phyloP scores from a whole-genome alignment of 306 rosid genomes.

The Acacia acuminata region DNA sequence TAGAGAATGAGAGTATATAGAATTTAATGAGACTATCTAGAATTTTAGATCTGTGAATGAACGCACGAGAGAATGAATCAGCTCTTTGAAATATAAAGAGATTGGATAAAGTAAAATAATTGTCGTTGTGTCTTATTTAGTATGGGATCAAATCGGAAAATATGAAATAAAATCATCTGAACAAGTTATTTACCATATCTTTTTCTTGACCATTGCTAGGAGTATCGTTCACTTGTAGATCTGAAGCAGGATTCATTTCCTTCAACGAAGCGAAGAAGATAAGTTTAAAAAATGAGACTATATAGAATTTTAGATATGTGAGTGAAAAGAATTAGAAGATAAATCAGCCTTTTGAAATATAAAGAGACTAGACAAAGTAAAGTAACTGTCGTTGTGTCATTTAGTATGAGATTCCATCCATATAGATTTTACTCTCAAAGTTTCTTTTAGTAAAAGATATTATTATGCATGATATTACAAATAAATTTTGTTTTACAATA shows the following conservation, averaged over 20 bases:
- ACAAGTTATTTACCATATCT: neutral
- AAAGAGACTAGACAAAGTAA: neutral
- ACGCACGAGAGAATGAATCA: too few species aligned
- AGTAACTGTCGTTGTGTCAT: neutral
- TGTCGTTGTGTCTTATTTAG: too few species aligned
- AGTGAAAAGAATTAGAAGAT: too few species aligned
- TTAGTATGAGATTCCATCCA: neutral
- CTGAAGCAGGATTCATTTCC: neutral
- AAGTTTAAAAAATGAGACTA: neutral
- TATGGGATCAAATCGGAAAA: too few species aligned
- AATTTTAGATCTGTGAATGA: too few species aligned
- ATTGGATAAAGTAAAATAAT: too few species aligned
- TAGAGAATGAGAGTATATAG: too few species aligned
- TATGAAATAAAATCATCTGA: neutral
- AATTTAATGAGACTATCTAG: too few species aligned
- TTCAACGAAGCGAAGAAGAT: too few species aligned
- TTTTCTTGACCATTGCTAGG: neutral
- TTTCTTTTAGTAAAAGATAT: neutral
- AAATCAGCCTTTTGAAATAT: too few species aligned
- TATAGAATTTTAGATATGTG: neutral
- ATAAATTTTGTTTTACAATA: too few species aligned
- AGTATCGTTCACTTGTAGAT: neutral
- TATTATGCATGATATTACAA: neutral
- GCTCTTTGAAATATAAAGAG: too few species aligned
- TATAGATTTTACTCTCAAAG: neutral